Conservation (phyloP, 2,329 filamentous ascomycete genomes). For the Colletotrichum sp. region DNA sequence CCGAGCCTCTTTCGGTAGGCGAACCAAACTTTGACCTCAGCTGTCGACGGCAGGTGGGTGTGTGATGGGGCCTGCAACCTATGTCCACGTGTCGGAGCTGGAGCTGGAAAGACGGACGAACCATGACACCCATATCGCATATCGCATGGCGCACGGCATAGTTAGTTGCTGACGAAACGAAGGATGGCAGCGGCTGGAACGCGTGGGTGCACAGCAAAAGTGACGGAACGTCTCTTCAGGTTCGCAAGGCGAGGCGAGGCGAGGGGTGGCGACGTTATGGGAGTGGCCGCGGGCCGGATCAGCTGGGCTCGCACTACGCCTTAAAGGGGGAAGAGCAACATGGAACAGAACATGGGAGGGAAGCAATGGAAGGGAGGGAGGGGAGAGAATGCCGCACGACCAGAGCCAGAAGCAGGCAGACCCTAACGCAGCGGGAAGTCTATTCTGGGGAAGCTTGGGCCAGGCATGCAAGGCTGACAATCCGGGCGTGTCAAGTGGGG, state of each 20-base stretch:
- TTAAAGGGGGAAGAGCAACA: background rate
- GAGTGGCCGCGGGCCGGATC: background rate
- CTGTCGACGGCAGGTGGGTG: background rate
- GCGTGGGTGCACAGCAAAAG: background rate
- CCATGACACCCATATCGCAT: background rate
- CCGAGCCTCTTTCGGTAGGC: background rate
- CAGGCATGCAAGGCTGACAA: constrained; percentile 15
- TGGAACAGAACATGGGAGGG: background rate
- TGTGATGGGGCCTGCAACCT: background rate
- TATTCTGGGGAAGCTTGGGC: constrained; percentile 6
- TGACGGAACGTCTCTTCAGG: background rate
- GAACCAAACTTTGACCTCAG: background rate
- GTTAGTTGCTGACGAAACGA: background rate
- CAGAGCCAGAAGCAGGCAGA: background rate
- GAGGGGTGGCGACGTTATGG: background rate
- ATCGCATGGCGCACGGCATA: background rate
- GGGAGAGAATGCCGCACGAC: background rate
- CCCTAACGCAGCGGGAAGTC: constrained; percentile 18
- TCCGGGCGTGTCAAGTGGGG: background rate
- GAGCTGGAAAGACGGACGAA: background rate
- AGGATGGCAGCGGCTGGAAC: background rate
- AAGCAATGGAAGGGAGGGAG: background rate
- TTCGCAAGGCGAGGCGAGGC: background rate
- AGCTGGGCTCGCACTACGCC: background rate
- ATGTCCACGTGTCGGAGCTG: background rate